phyloP scores from a whole-genome alignment of 2,329 filamentous ascomycete genomes.

The Aaosphaeria arxii region DNA sequence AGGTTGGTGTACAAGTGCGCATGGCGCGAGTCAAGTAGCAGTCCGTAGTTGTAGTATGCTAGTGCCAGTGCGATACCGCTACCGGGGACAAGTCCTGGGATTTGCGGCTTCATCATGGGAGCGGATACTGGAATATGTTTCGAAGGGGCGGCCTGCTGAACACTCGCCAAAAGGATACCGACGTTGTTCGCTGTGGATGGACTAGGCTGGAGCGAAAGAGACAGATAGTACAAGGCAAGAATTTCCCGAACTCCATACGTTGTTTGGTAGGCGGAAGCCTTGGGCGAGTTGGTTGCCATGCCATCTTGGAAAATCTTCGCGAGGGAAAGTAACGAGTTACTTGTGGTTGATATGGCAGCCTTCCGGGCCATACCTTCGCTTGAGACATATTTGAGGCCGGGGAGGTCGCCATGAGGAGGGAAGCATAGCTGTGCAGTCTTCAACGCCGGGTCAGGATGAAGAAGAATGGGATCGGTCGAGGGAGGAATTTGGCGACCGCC shows the following conservation, averaged over 20 bases:
- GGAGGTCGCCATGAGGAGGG: slow-evolving; percentile 68
- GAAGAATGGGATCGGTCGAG: slow-evolving; percentile 64
- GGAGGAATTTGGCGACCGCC: slow-evolving; percentile 23
- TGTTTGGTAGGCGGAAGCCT: slow-evolving; percentile 54
- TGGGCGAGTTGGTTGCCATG: slow-evolving; percentile 70
- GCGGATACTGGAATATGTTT: slow-evolving; percentile 42
- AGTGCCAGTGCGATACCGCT: slow-evolving; percentile 86
- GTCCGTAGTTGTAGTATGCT: slow-evolving; percentile 91
- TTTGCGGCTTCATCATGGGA: slow-evolving; percentile 38
- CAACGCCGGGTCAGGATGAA: slow-evolving; percentile 80
- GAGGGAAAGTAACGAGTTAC: slow-evolving; percentile 88
- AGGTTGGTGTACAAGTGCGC: slow-evolving; percentile 97
- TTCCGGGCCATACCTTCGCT: slow-evolving; percentile 68
- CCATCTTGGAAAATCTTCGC: slow-evolving; percentile 98
- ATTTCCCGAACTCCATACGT: slow-evolving; percentile 86
- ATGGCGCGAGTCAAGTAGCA: slow-evolving; percentile 81
- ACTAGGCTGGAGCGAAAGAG: slow-evolving; percentile 88
- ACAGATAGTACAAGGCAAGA: slow-evolving; percentile 90
- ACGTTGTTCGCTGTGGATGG: slow-evolving; percentile 98
- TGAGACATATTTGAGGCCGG: slow-evolving; percentile 69
- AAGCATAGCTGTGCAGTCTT: slow-evolving; percentile 84
- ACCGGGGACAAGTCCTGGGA: slow-evolving; percentile 79
- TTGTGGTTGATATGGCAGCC: slow-evolving; percentile 86
- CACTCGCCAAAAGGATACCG: slow-evolving; percentile 90
- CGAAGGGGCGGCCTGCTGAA: slow-evolving; percentile 65